A percentile compares a stretch with the other conserved stretches of the same genome.
These are phyloP conservation scores for Colletotrichum orbiculare DNA, from an alignment of 2,329 filamentous ascomycete species.

Conservation along the genomic window DNA sequence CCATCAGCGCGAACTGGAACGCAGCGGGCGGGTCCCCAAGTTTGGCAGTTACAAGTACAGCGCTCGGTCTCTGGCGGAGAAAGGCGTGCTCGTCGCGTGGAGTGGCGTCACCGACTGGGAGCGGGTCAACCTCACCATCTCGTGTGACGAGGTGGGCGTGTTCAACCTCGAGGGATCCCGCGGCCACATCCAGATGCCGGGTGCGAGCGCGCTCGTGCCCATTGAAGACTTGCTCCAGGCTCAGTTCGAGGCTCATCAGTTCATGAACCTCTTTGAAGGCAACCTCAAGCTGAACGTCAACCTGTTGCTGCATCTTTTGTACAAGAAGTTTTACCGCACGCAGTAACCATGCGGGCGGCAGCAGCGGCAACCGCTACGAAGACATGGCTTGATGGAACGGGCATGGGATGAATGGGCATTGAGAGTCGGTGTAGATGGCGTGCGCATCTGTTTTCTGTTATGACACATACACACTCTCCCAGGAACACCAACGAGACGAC, in stretches of 20 bases:
- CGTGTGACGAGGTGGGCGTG: conserved; percentile 91
- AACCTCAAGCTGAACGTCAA: conserved; percentile 93
- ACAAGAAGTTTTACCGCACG: conserved; percentile 96
- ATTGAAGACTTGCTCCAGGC: conserved; percentile 95
- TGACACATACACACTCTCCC: background rate
- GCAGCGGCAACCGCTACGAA: conserved; percentile 15
- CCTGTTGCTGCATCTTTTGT: conserved; percentile 92
- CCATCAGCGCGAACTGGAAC: conserved; percentile 94
- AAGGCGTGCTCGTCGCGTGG: conserved; percentile 95
- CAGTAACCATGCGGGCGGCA: conserved; percentile 54
- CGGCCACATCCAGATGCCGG: conserved; percentile 95
- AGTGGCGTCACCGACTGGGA: conserved; percentile 87
- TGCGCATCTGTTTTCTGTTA: conserved; percentile 26
- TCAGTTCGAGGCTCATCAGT: conserved; percentile 96
- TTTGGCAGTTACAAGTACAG: conserved; percentile 99
- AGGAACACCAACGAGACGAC: conserved; percentile 21
- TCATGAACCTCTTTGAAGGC: conserved; percentile 93
- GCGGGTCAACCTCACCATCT: conserved; percentile 93
- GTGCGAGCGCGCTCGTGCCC: conserved; percentile 86
- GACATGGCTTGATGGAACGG: conserved; percentile 31
- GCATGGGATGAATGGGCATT: conserved; percentile 24
- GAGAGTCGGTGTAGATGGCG: conserved; percentile 17
- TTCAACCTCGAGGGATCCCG: conserved; percentile 93
- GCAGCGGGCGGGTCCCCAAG: conserved; percentile 88
- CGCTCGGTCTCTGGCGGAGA: conserved; percentile 87